Conservation (phyloP, 352 stramenopile genomes). For the Pythium insidiosum region DNA sequence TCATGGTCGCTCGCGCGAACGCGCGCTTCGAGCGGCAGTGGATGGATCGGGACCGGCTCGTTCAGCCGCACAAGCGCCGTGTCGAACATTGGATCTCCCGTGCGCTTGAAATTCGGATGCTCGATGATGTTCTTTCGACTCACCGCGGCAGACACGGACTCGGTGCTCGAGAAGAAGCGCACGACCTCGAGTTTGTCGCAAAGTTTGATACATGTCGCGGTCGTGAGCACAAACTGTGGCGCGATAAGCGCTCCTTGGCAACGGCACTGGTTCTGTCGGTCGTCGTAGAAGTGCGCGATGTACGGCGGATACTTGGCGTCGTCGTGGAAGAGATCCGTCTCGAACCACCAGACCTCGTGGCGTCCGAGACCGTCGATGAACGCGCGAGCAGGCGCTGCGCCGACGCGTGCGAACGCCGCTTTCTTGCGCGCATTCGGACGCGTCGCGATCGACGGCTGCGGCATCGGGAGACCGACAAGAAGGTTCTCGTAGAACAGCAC, state of each 20-base stretch:
- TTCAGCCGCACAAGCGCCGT: not conserved
- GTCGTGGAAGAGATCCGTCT: conserved; percentile 11
- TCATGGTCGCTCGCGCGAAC: not conserved
- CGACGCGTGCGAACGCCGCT: conserved; percentile 6
- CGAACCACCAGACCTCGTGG: conserved; percentile 2
- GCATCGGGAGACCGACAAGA: conserved; percentile 11
- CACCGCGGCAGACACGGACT: not conserved
- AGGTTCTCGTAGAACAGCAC: conserved; percentile 11
- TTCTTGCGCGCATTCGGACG: not conserved
- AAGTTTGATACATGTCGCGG: conserved; percentile 15
- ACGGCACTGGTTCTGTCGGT: not conserved
- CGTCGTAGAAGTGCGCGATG: conserved; percentile 7
- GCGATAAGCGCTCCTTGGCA: conserved; percentile 27
- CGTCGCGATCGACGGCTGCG: not conserved
- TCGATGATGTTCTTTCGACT: not conserved
- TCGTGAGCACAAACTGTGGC: conserved; percentile 23
- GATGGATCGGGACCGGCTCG: not conserved
- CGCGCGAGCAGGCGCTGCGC: not conserved
- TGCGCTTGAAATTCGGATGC: not conserved
- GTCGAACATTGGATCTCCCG: not conserved
- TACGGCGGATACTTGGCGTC: conserved; percentile 13
- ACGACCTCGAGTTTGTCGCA: not conserved
- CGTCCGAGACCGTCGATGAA: conserved; percentile 7
- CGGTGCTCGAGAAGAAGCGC: not conserved
- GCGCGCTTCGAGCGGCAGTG: not conserved